Percentiles rank a stretch among this genome's conserved stretches.
Conservation (phyloP, 2,329 filamentous ascomycete genomes). For the Aphanocladium album region DNA sequence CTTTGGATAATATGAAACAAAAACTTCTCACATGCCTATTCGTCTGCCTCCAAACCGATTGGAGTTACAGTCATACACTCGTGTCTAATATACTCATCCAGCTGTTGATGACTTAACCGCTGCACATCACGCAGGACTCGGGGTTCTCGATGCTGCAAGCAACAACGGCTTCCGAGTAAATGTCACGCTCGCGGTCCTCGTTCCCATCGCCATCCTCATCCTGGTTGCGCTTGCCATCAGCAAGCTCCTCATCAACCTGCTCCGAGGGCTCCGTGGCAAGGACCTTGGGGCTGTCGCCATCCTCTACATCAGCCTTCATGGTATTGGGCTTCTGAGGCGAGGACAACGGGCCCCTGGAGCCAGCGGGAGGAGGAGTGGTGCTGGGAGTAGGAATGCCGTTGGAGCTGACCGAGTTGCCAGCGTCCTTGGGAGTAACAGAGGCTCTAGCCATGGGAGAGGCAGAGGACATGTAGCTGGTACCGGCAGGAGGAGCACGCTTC, state of each 20-base stretch:
- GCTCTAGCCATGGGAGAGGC: slow-evolving; percentile 61
- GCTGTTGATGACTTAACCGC: slow-evolving; percentile 56
- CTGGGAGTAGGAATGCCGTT: slow-evolving; percentile 67
- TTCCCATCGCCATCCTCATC: slow-evolving; percentile 64
- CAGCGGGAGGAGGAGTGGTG: slow-evolving; percentile 56
- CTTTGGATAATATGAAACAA: slow-evolving; percentile 2
- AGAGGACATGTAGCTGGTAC: slow-evolving; percentile 51
- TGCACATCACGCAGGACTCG: slow-evolving; percentile 95
- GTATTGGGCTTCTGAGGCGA: slow-evolving; percentile 58
- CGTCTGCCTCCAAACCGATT: slow-evolving; percentile 5
- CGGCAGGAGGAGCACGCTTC: slow-evolving; percentile 61
- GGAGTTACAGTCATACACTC: slow-evolving; percentile 25
- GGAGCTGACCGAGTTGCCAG: slow-evolving; percentile 31
- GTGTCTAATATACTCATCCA: slow-evolving; percentile 1
- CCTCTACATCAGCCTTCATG: slow-evolving; percentile 72
- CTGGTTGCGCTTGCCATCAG: slow-evolving; percentile 62
- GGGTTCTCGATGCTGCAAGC: slow-evolving; percentile 97
- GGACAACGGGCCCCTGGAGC: slow-evolving; percentile 41
- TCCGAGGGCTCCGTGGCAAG: slow-evolving; percentile 66
- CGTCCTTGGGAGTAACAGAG: slow-evolving; percentile 47
- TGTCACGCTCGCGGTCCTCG: slow-evolving; percentile 77
- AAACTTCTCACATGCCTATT: slow-evolving; percentile 22
- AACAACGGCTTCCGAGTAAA: slow-evolving; percentile 89
- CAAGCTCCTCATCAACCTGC: slow-evolving; percentile 59
- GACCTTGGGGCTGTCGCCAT: slow-evolving; percentile 74